A percentile compares a stretch with the other conserved stretches of the same genome.
Evolutionary conservation across 2,329 filamentous ascomycete genomes (phyloP).

Genomic region (Fusarium graminum): DNA sequence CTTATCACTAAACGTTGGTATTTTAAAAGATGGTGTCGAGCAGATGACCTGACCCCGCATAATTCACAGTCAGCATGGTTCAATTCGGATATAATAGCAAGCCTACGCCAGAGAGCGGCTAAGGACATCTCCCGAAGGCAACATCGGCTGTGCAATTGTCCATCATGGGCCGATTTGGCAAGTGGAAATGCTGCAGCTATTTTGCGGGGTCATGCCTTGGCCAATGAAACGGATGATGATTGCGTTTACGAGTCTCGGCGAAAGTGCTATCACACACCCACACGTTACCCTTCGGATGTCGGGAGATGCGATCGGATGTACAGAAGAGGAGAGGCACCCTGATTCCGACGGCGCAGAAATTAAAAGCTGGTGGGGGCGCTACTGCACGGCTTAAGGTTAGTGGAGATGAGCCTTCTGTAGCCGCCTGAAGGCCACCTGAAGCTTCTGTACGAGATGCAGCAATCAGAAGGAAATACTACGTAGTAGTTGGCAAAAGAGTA

Average conservation of each 20-base stretch:
- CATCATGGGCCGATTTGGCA: constrained; percentile 14
- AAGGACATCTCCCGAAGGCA: constrained; percentile 22
- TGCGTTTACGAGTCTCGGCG: constrained; percentile 30
- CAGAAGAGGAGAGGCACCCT: constrained; percentile 9
- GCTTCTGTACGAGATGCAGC: too few relatives aligned
- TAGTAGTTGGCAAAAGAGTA: not conserved
- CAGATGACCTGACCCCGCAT: constrained; percentile 36
- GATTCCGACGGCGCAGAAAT: constrained; percentile 21
- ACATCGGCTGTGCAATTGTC: constrained; percentile 21
- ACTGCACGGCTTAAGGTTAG: not conserved
- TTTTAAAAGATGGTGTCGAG: constrained; percentile 15
- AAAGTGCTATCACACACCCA: constrained; percentile 3
- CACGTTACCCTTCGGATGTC: constrained; percentile 23
- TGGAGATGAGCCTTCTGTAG: not conserved
- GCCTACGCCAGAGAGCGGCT: constrained; percentile 27
- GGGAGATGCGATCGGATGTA: constrained; percentile 27
- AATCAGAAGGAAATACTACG: not conserved
- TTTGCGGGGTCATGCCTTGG: constrained; percentile 22
- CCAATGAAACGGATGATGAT: constrained; percentile 32
- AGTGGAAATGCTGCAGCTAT: constrained; percentile 9
- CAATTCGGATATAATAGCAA: constrained; percentile 27
- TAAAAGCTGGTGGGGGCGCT: not conserved
- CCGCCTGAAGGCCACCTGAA: not conserved
- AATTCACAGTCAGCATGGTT: constrained; percentile 29
- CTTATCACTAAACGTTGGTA: constrained; percentile 4